A percentile compares a stretch with the other conserved stretches of the same genome.
Conservation (phyloP, 768 basidiomycete species). For the Tubosaeta sp. region DNA sequence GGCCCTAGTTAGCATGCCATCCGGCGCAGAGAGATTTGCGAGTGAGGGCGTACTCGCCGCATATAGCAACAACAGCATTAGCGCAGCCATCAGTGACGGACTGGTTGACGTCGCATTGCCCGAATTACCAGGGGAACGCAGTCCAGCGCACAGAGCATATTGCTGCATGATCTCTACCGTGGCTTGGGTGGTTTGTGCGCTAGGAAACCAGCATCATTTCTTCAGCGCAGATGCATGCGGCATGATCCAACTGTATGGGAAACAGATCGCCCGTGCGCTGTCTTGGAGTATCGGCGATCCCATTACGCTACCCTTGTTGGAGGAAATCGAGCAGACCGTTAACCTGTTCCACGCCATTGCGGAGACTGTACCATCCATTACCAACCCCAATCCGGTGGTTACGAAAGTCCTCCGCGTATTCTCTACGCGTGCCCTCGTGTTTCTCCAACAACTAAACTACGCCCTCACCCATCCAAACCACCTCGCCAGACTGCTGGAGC, state of each 20-base stretch:
- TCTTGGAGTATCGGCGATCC: constrained; percentile 80
- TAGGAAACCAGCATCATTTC: constrained; percentile 66
- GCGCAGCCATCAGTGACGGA: constrained; percentile 70
- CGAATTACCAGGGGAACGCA: constrained; percentile 70
- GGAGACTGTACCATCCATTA: constrained; percentile 32
- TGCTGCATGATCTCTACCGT: constrained; percentile 81
- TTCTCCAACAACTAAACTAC: constrained; percentile 87
- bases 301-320: constrained; percentile 70
- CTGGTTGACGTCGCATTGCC: constrained; percentile 61
- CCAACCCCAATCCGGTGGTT: constrained; percentile 39
- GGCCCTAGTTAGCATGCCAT: constrained; percentile 69
- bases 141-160: constrained; percentile 76
- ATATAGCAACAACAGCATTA: constrained; percentile 81
- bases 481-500: constrained; percentile 75
- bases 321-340: constrained; percentile 79
- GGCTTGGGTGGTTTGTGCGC: constrained; percentile 60
- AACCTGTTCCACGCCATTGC: constrained; percentile 76
- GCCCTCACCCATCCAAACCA: constrained; percentile 89
- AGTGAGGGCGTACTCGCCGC: constrained; percentile 77
- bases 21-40: constrained; percentile 81
- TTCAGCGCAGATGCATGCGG: constrained; percentile 84
- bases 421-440: constrained; percentile 59
- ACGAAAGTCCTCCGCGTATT: constrained; percentile 67
- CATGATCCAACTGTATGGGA: constrained; percentile 78
- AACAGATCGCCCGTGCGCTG: constrained; percentile 72